Evolutionary conservation across 352 stramenopile genomes (phyloP).

Genomic region (Phytophthora sp.): DNA sequence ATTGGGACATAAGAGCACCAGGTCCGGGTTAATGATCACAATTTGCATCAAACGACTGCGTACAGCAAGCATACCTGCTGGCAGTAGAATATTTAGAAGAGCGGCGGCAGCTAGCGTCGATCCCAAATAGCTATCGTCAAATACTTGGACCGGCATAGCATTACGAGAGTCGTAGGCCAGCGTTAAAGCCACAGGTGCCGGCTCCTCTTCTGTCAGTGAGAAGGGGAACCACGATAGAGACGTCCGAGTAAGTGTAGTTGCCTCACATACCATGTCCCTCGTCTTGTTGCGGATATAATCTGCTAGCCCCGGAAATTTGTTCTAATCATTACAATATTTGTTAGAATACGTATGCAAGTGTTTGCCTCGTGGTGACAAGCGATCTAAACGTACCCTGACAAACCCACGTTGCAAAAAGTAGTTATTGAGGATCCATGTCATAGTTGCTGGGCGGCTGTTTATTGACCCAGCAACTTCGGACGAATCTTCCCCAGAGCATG

Average conservation of each 20-base stretch:
- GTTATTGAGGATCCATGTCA: conserved; percentile 72
- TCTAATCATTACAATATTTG: conserved; percentile 44
- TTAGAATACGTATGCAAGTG: conserved; percentile 19
- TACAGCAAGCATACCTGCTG: conserved; percentile 47
- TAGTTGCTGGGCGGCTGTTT: conserved; percentile 4
- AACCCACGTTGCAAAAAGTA: conserved; percentile 80
- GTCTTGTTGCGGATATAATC: conserved; percentile 84
- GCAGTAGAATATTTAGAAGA: conserved; percentile 79
- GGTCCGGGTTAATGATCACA: conserved; percentile 9
- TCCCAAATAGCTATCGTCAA: conserved; percentile 61
- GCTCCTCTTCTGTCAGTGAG: conserved; percentile 1
- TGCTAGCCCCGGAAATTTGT: conserved; percentile 71
- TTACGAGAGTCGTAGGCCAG: conserved; percentile 56
- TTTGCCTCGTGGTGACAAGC: neutral
- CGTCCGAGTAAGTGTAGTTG: conserved; percentile 17
- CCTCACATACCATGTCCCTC: conserved; percentile 63
- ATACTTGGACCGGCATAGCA: conserved; percentile 36
- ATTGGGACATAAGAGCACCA: conserved; percentile 8
- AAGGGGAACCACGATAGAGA: conserved; percentile 16
- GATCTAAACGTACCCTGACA: conserved; percentile 50
- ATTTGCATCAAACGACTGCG: neutral
- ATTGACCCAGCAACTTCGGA: conserved; percentile 6
- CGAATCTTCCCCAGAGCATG: conserved; percentile 39
- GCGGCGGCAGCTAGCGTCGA: conserved; percentile 68
- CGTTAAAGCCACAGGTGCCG: conserved; percentile 29